Conservation (phyloP, 75 land plant genomes). For the Larix kaempferi region DNA sequence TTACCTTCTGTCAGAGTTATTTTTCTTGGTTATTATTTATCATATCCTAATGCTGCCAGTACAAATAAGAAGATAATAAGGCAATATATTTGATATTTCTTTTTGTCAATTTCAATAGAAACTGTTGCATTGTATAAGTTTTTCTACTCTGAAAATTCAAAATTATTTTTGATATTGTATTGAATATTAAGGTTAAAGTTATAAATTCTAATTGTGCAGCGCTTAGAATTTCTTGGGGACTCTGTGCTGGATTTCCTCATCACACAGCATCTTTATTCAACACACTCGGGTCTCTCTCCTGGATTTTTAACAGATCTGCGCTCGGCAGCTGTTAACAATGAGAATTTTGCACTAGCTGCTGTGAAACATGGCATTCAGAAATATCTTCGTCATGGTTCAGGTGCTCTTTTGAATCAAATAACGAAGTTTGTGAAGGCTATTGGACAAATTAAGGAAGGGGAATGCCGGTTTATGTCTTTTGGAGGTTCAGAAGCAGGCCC, state of each 20-base stretch:
- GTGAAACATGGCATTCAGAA: constrained; percentile 35
- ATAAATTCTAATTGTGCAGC: constrained; percentile 29
- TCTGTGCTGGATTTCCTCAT: constrained; percentile 51
- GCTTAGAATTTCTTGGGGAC: constrained; percentile 55
- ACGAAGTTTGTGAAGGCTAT: constrained; percentile 24
- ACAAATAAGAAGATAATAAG: neutral
- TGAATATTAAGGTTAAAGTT: neutral
- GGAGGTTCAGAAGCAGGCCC: constrained; percentile 37
- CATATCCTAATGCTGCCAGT: neutral
- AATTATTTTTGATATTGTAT: neutral
- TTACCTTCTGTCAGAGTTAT: too few relatives aligned
- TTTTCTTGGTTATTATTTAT: neutral
- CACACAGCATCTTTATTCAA: constrained; percentile 27
- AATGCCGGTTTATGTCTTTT: constrained; percentile 20
- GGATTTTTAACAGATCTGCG: constrained; percentile 43
- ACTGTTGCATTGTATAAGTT: neutral
- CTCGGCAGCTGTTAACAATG: constrained; percentile 51
- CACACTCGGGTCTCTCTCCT: constrained; percentile 34
- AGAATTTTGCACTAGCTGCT: constrained; percentile 45
- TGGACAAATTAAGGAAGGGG: constrained; percentile 9
- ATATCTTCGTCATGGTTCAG: constrained; percentile 50
- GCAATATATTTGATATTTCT: neutral
- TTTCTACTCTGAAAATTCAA: neutral
- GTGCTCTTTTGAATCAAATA: constrained; percentile 30
- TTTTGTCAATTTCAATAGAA: neutral